These are phyloP conservation scores for Apophysomyces trapeziformis DNA, from an alignment of 371 early-diverging fungal genomes.

Conservation along the genomic window DNA sequence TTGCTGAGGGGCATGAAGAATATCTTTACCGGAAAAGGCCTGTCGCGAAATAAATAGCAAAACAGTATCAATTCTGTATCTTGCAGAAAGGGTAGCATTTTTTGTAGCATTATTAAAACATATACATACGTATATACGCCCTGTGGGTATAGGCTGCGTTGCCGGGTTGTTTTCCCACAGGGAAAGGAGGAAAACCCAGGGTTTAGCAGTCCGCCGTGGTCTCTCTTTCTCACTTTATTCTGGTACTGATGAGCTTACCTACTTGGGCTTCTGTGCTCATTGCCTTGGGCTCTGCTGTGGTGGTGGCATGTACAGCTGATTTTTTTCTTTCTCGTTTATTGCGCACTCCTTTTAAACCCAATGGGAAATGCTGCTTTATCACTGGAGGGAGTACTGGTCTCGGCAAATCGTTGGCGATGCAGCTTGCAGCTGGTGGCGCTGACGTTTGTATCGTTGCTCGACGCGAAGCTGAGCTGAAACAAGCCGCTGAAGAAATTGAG, in stretches of 20 bases:
- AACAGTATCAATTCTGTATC: no score
- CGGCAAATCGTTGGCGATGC: constrained; percentile 82
- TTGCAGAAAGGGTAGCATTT: no score
- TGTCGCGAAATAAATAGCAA: no score
- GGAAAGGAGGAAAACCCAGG: neutral
- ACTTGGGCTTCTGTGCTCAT: constrained; percentile 45
- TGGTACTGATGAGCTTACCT: constrained; percentile 32
- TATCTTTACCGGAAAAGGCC: no score
- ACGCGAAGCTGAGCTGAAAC: constrained; percentile 57
- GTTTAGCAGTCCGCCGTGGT: constrained; percentile 5
- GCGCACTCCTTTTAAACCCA: constrained; percentile 42
- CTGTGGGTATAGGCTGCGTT: no score
- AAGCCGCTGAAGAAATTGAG: constrained; percentile 62
- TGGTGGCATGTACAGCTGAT: constrained; percentile 27
- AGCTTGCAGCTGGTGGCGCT: constrained; percentile 77
- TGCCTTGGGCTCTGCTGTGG: constrained; percentile 30
- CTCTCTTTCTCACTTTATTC: neutral
- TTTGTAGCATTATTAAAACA: no score
- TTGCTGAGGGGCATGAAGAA: no score
- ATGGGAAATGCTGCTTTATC: constrained; percentile 79
- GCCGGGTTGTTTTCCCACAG: neutral
- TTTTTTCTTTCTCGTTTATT: constrained; percentile 30
- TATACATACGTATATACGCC: no score
- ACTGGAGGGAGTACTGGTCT: constrained; percentile 96
- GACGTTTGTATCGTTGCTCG: constrained; percentile 92